Percentiles rank a stretch among this genome's conserved stretches.
Evolutionary conservation across 352 stramenopile species (phyloP).

Genomic region (Thalassiosira exigua): DNA sequence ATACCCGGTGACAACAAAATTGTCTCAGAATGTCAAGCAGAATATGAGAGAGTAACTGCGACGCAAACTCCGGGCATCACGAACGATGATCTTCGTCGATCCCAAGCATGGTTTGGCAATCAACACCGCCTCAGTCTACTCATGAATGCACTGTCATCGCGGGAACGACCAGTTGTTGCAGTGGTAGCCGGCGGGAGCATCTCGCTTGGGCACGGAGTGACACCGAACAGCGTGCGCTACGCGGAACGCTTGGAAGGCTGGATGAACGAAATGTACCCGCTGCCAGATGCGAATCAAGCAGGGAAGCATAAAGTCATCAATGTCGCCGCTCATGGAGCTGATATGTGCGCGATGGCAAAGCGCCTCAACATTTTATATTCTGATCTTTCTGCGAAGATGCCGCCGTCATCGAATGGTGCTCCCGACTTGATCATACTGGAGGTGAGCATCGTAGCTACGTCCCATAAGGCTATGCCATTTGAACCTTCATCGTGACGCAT

Average conservation of each 20-base stretch:
- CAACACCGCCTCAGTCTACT: conserved; percentile 47
- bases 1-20: too few relatives aligned
- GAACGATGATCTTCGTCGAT: conserved; percentile 52
- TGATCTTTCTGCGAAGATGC: conserved; percentile 52
- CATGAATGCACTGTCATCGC: conserved; percentile 32
- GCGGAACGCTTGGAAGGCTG: conserved; percentile 57
- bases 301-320: conserved; percentile 57
- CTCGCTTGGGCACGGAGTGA: conserved; percentile 61
- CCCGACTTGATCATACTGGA: conserved; percentile 70
- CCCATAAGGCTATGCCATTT: too few relatives aligned
- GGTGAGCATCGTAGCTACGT: too few relatives aligned
- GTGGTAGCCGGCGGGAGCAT: conserved; percentile 67
- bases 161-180: conserved; percentile 39
- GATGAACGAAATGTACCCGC: conserved; percentile 72
- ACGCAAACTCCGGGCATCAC: conserved; percentile 54
- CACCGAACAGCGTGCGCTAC: conserved; percentile 37
- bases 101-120: conserved; percentile 59
- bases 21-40: conserved; percentile 49
- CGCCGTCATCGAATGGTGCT: conserved; percentile 34
- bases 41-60: conserved; percentile 53
- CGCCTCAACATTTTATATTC: conserved; percentile 63
- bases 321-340: conserved; percentile 63
- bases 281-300: conserved; percentile 14
- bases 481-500: too few relatives aligned
- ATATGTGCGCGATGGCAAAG: conserved; percentile 72